These are phyloP conservation scores for Phaseolus lunatus DNA, from an alignment of 306 rosid genomes.

Conservation along the genomic window DNA sequence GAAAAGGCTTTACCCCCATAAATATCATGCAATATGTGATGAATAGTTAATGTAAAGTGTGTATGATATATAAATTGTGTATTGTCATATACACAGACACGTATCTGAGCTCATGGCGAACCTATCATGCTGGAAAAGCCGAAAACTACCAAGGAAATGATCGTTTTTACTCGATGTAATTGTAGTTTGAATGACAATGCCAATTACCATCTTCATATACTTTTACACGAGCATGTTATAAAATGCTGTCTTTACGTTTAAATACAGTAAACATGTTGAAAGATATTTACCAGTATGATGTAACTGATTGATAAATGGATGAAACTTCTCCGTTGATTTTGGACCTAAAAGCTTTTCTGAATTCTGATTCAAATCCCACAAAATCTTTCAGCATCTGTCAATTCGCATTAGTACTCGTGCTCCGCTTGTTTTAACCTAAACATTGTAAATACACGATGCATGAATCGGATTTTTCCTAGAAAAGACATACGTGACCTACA, in stretches of 20 bases:
- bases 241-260: background rate
- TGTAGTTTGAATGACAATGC: background rate
- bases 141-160: background rate
- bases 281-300: background rate
- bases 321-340: background rate
- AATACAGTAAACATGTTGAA: background rate
- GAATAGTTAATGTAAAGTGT: background rate
- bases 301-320: background rate
- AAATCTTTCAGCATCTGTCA: background rate
- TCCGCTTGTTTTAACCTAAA: conserved; percentile 10
- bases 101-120: background rate
- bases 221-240: too few relatives aligned
- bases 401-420: background rate
- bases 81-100: background rate
- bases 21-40: conserved; percentile 8
- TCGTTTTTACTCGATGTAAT: background rate
- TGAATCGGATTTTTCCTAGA: background rate
- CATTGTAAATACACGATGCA: background rate
- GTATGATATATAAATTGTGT: background rate
- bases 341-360: background rate
- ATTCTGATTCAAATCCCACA: background rate
- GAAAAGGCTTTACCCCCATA: conserved; percentile 12
- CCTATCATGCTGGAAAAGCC: background rate
- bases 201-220: background rate
- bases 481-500: background rate